Evolutionary conservation across 441 rosid species (phyloP), one percentile per base, ranked within the genome.

Genomic region (Monsonia emarginata): DNA sequence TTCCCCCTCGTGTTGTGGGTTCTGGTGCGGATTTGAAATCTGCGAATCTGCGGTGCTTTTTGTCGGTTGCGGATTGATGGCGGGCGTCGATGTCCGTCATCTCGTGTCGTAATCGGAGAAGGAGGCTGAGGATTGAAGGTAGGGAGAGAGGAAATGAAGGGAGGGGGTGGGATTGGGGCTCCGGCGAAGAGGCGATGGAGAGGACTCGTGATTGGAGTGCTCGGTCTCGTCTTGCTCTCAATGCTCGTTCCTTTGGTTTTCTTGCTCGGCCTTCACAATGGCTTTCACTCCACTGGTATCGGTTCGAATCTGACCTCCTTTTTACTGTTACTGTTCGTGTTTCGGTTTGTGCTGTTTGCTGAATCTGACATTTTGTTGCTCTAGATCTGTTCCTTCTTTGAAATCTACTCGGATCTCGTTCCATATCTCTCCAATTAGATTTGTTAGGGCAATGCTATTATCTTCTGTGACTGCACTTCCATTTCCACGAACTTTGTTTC

Each of bases 161-260:
- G 91, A 58, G 86, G 85, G 48, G 81, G 76, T 1, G 85, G 69
- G 65, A 64, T 5, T 24, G 65, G 58, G 66, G 80, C 65, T 72
- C 52, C 74, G 27, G 84, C 75, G 48, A 88, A 88, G 68, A 76
- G 86, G 73, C 82, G 91, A 61, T 86, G 96, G 95, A 83, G 85
- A 74, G 74, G 81, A 62, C 82, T 88, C 54, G 92, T 79, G 27
- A 75, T 84, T 56, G 93, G 90, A 34, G 91, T 89, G 5, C 84
- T 88, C 57, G 85, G 85, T 68, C 98, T 94, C 48, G 96, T 94
- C 26, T 27, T 94, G 36, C 88, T 94, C 27, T 94, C 98, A 14
- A 90, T 94, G 97, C 88, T 94, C 63, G 96, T 90, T 73, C 98
- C 96, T 66, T 93, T 94, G 24, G 91, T 86, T 60, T 89, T 94